Percentiles rank a stretch among this genome's conserved stretches.
These are phyloP conservation scores for Globisporangium echinulatum DNA, from an alignment of 352 stramenopile species.

Conservation along the genomic window DNA sequence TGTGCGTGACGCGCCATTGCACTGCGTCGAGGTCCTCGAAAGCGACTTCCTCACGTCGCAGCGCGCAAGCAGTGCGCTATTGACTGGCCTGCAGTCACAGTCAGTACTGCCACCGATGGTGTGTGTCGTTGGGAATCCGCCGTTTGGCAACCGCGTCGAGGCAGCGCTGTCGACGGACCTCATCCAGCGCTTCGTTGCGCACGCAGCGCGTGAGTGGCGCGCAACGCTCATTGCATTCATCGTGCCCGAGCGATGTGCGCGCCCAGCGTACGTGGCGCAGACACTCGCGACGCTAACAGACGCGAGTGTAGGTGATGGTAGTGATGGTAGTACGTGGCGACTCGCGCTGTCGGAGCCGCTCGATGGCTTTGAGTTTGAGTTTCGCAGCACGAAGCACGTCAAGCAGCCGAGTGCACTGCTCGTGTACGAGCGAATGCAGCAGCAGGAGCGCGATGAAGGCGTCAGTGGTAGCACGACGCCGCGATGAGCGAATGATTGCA, in stretches of 20 bases:
- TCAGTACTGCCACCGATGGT: neutral
- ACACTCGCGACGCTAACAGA: slow-evolving; percentile 23
- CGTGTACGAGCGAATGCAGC: slow-evolving; percentile 15
- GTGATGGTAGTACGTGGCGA: slow-evolving; percentile 14
- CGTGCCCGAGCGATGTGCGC: slow-evolving; percentile 51
- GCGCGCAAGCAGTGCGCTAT: slow-evolving; percentile 3
- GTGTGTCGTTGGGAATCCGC: slow-evolving; percentile 61
- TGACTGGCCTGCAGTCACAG: neutral
- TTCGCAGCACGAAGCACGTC: slow-evolving; percentile 46
- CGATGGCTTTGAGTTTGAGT: slow-evolving; percentile 49
- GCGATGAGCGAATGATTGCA: too few relatives aligned
- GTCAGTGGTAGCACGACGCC: too few relatives aligned
- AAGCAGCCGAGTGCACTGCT: slow-evolving; percentile 60
- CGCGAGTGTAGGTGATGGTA: neutral
- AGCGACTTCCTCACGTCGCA: slow-evolving; percentile 52
- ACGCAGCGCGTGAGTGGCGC: slow-evolving; percentile 39
- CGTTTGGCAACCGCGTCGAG: slow-evolving; percentile 37
- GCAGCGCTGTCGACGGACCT: slow-evolving; percentile 25
- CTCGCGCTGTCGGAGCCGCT: slow-evolving; percentile 27
- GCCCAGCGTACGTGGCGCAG: slow-evolving; percentile 28
- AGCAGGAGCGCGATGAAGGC: too few relatives aligned
- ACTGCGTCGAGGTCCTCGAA: slow-evolving; percentile 18
- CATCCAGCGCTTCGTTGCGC: slow-evolving; percentile 44
- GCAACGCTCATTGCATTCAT: slow-evolving; percentile 60
- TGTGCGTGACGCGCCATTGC: slow-evolving; percentile 8